phyloP scores from a whole-genome alignment of 768 basidiomycete species.

The Hemileccinum impolitum region DNA sequence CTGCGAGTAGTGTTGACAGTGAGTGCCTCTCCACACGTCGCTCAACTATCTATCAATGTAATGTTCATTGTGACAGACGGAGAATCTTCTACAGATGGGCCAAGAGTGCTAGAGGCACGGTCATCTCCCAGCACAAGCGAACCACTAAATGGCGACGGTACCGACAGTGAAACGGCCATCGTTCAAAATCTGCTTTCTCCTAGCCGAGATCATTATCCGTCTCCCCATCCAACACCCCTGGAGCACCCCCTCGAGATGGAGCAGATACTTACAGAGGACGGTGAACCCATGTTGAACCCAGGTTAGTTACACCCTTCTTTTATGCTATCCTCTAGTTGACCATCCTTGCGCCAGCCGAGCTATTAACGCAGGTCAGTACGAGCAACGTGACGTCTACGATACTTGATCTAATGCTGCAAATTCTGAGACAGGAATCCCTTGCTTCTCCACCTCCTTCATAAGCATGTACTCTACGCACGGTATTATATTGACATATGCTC shows the following conservation, averaged over 20 bases:
- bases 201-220: slow-evolving; percentile 22
- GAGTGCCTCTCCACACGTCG: slow-evolving; percentile 18
- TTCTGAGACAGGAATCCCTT: slow-evolving; percentile 50
- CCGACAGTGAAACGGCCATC: slow-evolving; percentile 14
- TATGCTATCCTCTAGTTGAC: slow-evolving; percentile 5
- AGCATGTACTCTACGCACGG: slow-evolving; percentile 27
- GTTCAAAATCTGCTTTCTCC: slow-evolving; percentile 22
- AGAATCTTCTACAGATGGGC: slow-evolving; percentile 15
- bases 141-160: slow-evolving; percentile 6
- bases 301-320: slow-evolving; percentile 40
- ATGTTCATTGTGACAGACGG: slow-evolving; percentile 35
- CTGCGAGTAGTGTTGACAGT: slow-evolving; percentile 15
- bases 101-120: slow-evolving; percentile 7
- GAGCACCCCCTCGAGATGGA: slow-evolving; percentile 45
- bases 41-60: slow-evolving; percentile 32
- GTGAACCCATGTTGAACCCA: slow-evolving; percentile 65
- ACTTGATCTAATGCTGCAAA: slow-evolving; percentile 29
- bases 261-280: slow-evolving; percentile 60
- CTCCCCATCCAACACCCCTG: slow-evolving; percentile 19
- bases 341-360: slow-evolving; percentile 38
- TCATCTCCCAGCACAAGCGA: slow-evolving; percentile 11
- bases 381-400: slow-evolving; percentile 7
- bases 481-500: slow-evolving; percentile 20
- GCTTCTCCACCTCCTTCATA: slow-evolving; percentile 64
- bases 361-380: slow-evolving; percentile 56